Percentiles rank a stretch among this genome's conserved stretches.
Conservation (phyloP, 495 filamentous ascomycete species). For the Xylaria cubensis region DNA sequence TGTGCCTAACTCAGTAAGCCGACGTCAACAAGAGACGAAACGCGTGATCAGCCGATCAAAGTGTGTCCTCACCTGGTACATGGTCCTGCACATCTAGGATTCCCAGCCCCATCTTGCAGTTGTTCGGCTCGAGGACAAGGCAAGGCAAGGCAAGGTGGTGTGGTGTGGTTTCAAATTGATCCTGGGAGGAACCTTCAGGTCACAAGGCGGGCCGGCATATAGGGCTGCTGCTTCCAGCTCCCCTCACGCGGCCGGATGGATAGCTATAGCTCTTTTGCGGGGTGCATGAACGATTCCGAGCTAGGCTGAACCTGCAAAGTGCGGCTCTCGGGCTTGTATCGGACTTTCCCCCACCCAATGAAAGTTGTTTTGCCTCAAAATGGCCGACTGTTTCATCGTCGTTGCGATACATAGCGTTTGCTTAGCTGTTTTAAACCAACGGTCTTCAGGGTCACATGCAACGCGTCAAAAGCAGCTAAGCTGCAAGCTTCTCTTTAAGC, state of each 20-base stretch:
- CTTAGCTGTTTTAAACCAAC: neutral
- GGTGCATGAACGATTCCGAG: conserved; percentile 20
- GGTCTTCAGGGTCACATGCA: neutral
- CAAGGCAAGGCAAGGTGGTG: conserved; percentile 4
- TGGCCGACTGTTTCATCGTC: conserved; percentile 14
- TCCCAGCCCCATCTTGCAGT: conserved; percentile 74
- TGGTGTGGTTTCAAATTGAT: conserved; percentile 13
- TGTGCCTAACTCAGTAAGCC: conserved; percentile 58
- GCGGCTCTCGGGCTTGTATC: neutral
- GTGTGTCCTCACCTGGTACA: conserved; percentile 69
- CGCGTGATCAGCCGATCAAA: neutral
- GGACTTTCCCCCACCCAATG: neutral
- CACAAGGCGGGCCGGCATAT: neutral
- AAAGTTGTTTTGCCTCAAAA: neutral
- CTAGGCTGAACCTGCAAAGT: neutral
- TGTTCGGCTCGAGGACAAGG: neutral
- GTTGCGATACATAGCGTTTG: conserved; percentile 11
- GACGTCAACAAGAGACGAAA: conserved; percentile 28
- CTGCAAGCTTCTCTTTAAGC: neutral
- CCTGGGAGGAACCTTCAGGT: neutral
- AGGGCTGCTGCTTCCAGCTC: neutral
- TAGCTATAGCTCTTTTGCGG: conserved; percentile 18
- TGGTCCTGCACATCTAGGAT: conserved; percentile 72
- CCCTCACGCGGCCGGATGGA: neutral
- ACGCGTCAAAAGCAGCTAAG: neutral